Evolutionary conservation across 345 rosid species (phyloP).

Genomic region (Hevea brasiliensis): DNA sequence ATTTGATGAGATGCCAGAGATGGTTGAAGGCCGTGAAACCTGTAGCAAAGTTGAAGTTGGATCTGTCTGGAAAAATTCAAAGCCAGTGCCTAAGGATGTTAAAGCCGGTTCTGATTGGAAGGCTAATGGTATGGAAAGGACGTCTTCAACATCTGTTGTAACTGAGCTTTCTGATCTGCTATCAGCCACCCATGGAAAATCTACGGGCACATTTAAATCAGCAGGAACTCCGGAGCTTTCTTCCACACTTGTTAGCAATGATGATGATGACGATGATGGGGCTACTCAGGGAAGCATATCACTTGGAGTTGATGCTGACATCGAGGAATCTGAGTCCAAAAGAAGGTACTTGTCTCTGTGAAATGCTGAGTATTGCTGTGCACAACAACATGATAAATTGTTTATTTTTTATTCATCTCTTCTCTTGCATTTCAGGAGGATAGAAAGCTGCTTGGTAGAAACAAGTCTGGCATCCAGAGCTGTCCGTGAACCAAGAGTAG

Average conservation of each 20-base stretch:
- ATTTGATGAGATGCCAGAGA: constrained; percentile 38
- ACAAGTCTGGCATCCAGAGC: constrained; percentile 70
- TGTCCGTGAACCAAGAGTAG: constrained; percentile 61
- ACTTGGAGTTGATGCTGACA: constrained; percentile 63
- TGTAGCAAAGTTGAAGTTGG: constrained; percentile 36
- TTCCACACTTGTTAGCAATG: constrained; percentile 70
- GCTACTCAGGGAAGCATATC: constrained; percentile 65
- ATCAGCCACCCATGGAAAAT: constrained; percentile 36
- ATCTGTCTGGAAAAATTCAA: constrained; percentile 35
- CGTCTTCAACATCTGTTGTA: constrained; percentile 53
- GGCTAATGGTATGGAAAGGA: constrained; percentile 53
- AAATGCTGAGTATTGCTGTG: constrained; percentile 2
- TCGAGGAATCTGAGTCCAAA: constrained; percentile 85
- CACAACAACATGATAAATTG: neutral
- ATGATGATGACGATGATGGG: constrained; percentile 65
- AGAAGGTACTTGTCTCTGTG: constrained; percentile 58
- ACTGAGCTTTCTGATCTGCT: constrained; percentile 53
- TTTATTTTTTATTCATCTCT: neutral
- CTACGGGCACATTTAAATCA: constrained; percentile 37
- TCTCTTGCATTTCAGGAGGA: constrained; percentile 51
- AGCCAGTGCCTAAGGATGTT: constrained; percentile 33
- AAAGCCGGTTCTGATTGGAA: constrained; percentile 35
- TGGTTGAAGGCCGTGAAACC: constrained; percentile 30
- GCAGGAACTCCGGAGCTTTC: constrained; percentile 58
- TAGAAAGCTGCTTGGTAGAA: constrained; percentile 71